phyloP scores from a whole-genome alignment of 768 basidiomycete species.

The Asterophora lycoperdoides region DNA sequence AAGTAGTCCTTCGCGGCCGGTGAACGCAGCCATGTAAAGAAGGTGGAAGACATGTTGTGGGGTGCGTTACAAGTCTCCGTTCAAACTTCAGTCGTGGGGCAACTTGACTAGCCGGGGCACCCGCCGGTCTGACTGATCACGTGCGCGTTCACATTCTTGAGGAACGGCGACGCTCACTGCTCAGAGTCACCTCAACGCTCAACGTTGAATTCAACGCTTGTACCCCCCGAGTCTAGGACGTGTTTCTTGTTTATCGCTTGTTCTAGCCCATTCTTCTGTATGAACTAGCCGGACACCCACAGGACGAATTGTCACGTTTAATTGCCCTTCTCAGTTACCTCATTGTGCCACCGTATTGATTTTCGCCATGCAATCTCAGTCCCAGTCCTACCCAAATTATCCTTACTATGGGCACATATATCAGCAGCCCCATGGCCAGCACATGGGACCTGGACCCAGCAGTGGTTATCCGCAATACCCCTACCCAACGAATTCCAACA shows the following conservation, averaged over 20 bases:
- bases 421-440: constrained; percentile 29
- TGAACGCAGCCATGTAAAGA: constrained; percentile 85
- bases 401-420: constrained; percentile 44
- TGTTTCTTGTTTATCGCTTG: too few species aligned
- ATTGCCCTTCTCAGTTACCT: constrained; percentile 14
- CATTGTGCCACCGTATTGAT: constrained; percentile 13
- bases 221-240: neutral
- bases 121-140: constrained; percentile 12
- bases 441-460: constrained; percentile 31
- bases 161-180: neutral
- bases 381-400: constrained; percentile 34
- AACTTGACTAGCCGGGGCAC: neutral
- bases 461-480: constrained; percentile 37
- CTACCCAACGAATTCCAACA: constrained; percentile 20
- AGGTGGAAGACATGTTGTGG: constrained; percentile 70
- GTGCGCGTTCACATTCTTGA: constrained; percentile 7
- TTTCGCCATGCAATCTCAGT: constrained; percentile 23
- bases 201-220: too few species aligned
- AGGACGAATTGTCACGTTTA: constrained; percentile 36
- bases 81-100: neutral
- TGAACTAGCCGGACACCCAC: too few species aligned
- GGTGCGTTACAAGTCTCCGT: too few species aligned
- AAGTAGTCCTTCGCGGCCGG: constrained; percentile 93
- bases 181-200: too few species aligned
- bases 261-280: too few species aligned